Conservation (phyloP, 139 green algal genomes). For the Chlamydomonas sp. region DNA sequence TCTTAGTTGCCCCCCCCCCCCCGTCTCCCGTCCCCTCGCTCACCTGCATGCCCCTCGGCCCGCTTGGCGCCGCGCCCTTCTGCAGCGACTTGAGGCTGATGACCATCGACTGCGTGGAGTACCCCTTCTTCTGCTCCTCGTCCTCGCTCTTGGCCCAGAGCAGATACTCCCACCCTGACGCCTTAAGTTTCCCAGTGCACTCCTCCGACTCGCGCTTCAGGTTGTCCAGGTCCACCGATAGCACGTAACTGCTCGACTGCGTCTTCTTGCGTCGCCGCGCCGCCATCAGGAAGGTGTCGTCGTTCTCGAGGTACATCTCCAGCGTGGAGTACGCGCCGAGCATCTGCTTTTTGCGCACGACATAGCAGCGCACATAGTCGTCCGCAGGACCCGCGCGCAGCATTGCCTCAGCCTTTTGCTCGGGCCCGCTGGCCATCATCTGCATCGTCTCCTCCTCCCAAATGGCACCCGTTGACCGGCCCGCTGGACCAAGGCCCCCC, state of each 20-base stretch:
- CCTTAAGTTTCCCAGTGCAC: constrained; percentile 17
- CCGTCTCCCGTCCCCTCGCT: too few relatives aligned
- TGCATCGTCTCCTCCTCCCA: constrained; percentile 32
- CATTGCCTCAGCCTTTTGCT: constrained; percentile 24
- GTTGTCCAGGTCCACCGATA: constrained; percentile 7
- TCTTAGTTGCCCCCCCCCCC: too few relatives aligned
- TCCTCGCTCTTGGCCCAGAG: constrained; percentile 18
- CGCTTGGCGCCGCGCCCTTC: too few relatives aligned
- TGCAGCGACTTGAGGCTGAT: constrained; percentile 47
- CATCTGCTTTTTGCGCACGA: constrained; percentile 28
- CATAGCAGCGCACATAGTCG: constrained; percentile 33
- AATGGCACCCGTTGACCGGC: too few relatives aligned
- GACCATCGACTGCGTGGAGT: constrained; percentile 26
- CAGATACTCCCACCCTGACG: constrained; percentile 76
- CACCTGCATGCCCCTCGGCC: too few relatives aligned
- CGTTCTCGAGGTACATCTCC: constrained; percentile 53
- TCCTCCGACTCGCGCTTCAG: constrained; percentile 19
- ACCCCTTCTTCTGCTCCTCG: constrained; percentile 19
- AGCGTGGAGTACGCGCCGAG: constrained; percentile 31
- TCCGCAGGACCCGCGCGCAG: constrained; percentile 20
- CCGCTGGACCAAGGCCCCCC: too few relatives aligned
- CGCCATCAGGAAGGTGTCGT: constrained; percentile 66
- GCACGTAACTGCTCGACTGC: constrained; percentile 62
- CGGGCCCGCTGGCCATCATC: not conserved
- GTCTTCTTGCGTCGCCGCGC: constrained; percentile 80